Conservation (phyloP, 192 early-diverging fungal genomes). For the Backusella parvicylindrica region DNA sequence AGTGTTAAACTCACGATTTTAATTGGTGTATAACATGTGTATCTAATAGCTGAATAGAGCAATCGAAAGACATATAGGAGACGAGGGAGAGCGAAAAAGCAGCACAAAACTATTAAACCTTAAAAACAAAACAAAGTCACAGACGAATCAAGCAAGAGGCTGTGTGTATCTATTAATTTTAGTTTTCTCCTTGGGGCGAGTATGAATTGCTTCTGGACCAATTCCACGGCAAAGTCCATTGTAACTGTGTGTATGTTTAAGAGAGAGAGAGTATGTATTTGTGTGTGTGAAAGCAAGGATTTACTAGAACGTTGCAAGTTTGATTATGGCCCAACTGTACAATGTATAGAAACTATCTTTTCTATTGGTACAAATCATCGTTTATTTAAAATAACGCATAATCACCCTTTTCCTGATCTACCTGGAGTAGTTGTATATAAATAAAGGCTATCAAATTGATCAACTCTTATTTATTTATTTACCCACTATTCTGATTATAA, state of each 20-base stretch:
- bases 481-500: neutral
- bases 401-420: neutral
- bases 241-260: too few species aligned
- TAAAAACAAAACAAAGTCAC: neutral
- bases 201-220: too few species aligned
- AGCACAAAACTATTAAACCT: neutral
- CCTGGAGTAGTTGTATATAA: neutral
- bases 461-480: neutral
- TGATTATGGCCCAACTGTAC: neutral
- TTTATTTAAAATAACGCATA: conserved; percentile 1
- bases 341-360: neutral
- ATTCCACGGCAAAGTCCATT: too few species aligned
- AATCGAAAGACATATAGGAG: neutral
- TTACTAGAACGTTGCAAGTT: neutral
- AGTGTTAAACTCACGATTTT: neutral
- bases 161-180: neutral
- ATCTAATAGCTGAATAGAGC: conserved; percentile 4
- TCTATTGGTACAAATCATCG: neutral
- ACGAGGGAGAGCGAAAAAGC: neutral
- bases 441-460: neutral
- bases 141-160: neutral
- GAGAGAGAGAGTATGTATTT: too few species aligned
- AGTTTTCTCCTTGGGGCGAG: too few species aligned
- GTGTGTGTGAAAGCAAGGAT: neutral
- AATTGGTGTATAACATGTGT: conserved; percentile 9